phyloP scores from a whole-genome alignment of 129 eudicot species.

The Flaveria trinervia region DNA sequence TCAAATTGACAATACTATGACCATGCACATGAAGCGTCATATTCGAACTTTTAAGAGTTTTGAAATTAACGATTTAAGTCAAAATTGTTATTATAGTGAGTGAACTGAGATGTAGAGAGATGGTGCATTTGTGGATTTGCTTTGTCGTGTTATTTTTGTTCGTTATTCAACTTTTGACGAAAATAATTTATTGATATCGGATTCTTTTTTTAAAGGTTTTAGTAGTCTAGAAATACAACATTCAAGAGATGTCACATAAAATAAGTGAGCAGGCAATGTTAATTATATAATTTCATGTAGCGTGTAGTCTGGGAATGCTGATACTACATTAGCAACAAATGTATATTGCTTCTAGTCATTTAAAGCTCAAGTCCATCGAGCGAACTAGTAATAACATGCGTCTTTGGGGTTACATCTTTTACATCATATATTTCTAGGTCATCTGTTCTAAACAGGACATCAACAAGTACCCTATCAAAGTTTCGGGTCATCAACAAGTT shows the following conservation, averaged over 20 bases:
- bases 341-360: neutral
- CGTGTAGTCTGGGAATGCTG: too few relatives aligned
- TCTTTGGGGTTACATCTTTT: too few relatives aligned
- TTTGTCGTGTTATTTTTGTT: conserved; percentile 17
- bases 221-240: neutral
- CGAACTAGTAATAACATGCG: too few relatives aligned
- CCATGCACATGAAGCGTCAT: conserved; percentile 33
- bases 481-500: too few relatives aligned
- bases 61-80: neutral
- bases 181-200: neutral
- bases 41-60: neutral
- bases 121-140: conserved; percentile 3
- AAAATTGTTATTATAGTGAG: neutral
- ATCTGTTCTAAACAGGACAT: too few relatives aligned
- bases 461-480: too few relatives aligned
- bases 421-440: too few relatives aligned
- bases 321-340: too few relatives aligned
- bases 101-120: neutral
- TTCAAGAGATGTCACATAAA: conserved; percentile 4
- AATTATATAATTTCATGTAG: neutral
- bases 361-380: too few relatives aligned
- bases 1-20: conserved; percentile 27
- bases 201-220: neutral
- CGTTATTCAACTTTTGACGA: conserved; percentile 4
- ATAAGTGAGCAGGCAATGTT: neutral